These are phyloP conservation scores for Cinnamomum micranthum DNA, from an alignment of 164 flowering plant genomes.

Conservation along the genomic window DNA sequence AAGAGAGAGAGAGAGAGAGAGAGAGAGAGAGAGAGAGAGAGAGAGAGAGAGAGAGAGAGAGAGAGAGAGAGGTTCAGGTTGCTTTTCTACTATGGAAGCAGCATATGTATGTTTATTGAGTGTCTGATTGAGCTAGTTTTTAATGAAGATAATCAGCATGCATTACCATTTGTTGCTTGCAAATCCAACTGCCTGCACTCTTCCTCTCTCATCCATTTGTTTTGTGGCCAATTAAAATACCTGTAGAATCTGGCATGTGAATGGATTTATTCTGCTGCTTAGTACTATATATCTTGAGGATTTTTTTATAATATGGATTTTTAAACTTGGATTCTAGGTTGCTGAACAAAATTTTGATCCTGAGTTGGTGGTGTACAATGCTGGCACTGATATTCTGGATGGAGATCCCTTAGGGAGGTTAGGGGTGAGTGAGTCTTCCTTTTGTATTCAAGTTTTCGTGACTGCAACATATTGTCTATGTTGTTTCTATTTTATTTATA, in stretches of 20 bases:
- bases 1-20: too few species aligned
- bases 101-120: too few species aligned
- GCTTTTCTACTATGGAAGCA: too few species aligned
- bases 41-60: too few species aligned
- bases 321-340: slow-evolving; percentile 35
- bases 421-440: slow-evolving; percentile 45
- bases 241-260: not conserved
- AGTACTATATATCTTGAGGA: not conserved
- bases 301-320: not conserved
- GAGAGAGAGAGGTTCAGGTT: too few species aligned
- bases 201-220: not conserved
- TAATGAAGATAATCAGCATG: too few species aligned
- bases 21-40: too few species aligned
- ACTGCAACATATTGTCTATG: not conserved
- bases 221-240: not conserved
- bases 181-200: not conserved
- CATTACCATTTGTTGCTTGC: not conserved
- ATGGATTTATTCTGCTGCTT: not conserved
- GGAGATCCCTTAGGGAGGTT: slow-evolving; percentile 88
- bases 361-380: slow-evolving; percentile 83
- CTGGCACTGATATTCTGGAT: slow-evolving; percentile 90
- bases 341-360: slow-evolving; percentile 60
- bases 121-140: too few species aligned
- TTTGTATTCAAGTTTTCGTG: too few species aligned
- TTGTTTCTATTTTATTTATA: too few species aligned